These are phyloP conservation scores for Ambrosia artemisiifolia DNA, from an alignment of 129 eudicot genomes.

Conservation along the genomic window DNA sequence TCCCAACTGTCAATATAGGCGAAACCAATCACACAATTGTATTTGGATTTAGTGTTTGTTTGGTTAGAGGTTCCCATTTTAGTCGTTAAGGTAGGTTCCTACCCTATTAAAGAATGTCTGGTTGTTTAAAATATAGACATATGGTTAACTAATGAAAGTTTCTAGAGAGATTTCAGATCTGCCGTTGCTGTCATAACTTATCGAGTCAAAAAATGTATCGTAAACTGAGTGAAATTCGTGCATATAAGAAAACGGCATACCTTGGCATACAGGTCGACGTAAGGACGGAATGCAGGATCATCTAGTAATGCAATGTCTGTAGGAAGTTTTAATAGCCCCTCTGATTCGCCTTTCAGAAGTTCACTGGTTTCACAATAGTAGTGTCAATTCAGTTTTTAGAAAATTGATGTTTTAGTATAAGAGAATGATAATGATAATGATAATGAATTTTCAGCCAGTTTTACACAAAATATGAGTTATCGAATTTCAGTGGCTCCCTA, in stretches of 20 bases:
- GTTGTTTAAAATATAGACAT: not conserved
- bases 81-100: conserved; percentile 30
- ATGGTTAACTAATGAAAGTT: conserved; percentile 5
- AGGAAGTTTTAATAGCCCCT: conserved; percentile 82
- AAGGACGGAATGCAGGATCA: conserved; percentile 66
- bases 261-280: conserved; percentile 81
- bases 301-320: conserved; percentile 70
- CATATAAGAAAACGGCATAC: conserved; percentile 21
- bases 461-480: conserved; percentile 87
- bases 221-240: conserved; percentile 5
- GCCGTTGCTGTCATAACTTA: not conserved
- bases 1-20: conserved; percentile 35
- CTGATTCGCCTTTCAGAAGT: conserved; percentile 81
- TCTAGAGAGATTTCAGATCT: conserved; percentile 4
- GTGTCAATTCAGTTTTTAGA: not conserved
- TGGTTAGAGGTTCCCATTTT: conserved; percentile 21
- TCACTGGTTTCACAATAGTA: conserved; percentile 52
- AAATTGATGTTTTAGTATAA: not conserved
- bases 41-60: conserved; percentile 33
- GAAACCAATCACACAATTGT: conserved; percentile 24
- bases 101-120: conserved; percentile 22
- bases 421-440: not conserved
- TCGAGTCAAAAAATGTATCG: not conserved
- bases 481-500: conserved; percentile 82
- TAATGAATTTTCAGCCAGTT: conserved; percentile 9